phyloP scores from a whole-genome alignment of 495 filamentous ascomycete genomes.

The Annulohypoxylon maeteangense region DNA sequence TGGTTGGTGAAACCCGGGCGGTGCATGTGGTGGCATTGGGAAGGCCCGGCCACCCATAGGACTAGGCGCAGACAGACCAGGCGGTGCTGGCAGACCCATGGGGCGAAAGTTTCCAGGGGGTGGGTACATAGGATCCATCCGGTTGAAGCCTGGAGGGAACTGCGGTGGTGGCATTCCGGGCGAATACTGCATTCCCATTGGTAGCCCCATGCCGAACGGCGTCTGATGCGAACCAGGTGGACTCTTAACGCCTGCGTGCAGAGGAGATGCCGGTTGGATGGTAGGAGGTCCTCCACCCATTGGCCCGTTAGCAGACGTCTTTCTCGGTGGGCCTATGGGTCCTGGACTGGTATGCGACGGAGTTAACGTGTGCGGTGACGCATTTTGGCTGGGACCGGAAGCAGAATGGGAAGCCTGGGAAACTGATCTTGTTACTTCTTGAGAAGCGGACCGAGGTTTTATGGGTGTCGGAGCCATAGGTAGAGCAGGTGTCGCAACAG shows the following conservation, averaged over 20 bases:
- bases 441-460: constrained; percentile 78
- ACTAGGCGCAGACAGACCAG: constrained; percentile 62
- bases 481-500: constrained; percentile 80
- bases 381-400: constrained; percentile 68
- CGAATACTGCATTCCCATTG: constrained; percentile 61
- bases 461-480: constrained; percentile 85
- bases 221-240: constrained; percentile 59
- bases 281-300: constrained; percentile 22
- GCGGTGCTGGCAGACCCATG: constrained; percentile 68
- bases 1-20: constrained; percentile 65
- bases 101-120: constrained; percentile 64
- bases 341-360: constrained; percentile 68
- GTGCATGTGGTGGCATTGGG: constrained; percentile 67
- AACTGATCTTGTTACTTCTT: constrained; percentile 79
- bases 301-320: constrained; percentile 50
- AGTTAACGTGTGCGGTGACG: constrained; percentile 69
- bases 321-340: constrained; percentile 59
- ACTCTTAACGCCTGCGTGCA: constrained; percentile 52
- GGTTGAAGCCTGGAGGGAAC: constrained; percentile 56
- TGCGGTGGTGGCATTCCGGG: constrained; percentile 64
- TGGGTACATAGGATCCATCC: constrained; percentile 65
- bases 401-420: constrained; percentile 68
- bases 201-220: constrained; percentile 50
- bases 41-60: constrained; percentile 73
- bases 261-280: constrained; percentile 53